A percentile compares a stretch with the other conserved stretches of the same genome.
phyloP scores from a whole-genome alignment of 345 rosid genomes.

The Litchi chinensis region DNA sequence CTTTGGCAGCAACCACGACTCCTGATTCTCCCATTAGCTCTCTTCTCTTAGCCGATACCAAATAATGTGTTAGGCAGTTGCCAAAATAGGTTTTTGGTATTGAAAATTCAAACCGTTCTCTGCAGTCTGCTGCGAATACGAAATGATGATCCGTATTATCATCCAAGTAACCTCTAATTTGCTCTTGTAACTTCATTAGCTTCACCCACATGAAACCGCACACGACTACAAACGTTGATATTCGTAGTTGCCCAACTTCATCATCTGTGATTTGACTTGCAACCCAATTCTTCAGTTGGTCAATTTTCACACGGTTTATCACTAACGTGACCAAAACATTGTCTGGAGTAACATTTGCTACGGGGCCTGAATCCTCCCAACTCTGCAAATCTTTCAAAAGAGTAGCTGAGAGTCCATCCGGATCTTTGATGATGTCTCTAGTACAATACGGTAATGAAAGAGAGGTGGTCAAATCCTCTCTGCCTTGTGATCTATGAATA shows the following conservation, averaged over 20 bases:
- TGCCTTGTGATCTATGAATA: conserved; percentile 18
- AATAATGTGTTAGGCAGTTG: conserved; percentile 36
- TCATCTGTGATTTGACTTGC: conserved; percentile 9
- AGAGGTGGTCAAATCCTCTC: neutral
- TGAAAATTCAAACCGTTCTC: conserved; percentile 25
- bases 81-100: conserved; percentile 44
- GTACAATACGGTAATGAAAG: conserved; percentile 19
- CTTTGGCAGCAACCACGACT: conserved; percentile 28
- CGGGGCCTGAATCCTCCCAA: neutral
- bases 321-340: conserved; percentile 39
- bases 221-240: conserved; percentile 37
- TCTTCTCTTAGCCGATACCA: conserved; percentile 27
- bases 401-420: conserved; percentile 16
- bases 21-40: conserved; percentile 36
- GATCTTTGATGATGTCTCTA: conserved; percentile 28
- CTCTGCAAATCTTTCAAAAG: conserved; percentile 20
- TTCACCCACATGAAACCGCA: conserved; percentile 42
- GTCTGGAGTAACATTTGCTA: neutral
- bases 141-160: conserved; percentile 17
- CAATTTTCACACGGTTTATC: conserved; percentile 25
- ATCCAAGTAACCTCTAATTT: neutral
- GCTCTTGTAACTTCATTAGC: conserved; percentile 27
- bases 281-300: conserved; percentile 30
- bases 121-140: conserved; percentile 27
- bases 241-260: neutral